Conservation (phyloP, 352 stramenopile species). For the Saprolegnia diclina region DNA sequence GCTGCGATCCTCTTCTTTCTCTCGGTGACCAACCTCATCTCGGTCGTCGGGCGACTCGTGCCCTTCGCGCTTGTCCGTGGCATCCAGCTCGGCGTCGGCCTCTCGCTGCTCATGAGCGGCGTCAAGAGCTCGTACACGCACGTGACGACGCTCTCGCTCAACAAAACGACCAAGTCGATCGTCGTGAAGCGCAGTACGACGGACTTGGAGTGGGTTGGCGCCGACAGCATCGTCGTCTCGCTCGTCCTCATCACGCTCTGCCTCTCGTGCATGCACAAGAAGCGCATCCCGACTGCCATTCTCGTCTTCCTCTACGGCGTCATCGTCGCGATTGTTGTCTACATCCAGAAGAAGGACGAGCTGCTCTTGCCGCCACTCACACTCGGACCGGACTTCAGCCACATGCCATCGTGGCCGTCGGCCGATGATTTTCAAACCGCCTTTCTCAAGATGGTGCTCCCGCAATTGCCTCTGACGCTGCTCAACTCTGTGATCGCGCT, state of each 20-base stretch:
- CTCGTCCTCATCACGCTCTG: conserved; percentile 65
- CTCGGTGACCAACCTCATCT: conserved; percentile 84
- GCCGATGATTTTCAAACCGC: conserved; percentile 52
- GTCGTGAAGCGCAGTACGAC: conserved; percentile 15
- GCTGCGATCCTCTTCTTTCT: conserved; percentile 67
- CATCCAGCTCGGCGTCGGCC: conserved; percentile 88
- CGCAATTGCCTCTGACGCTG: conserved; percentile 88
- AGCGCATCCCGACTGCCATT: conserved; percentile 54
- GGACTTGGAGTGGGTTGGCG: conserved; percentile 48
- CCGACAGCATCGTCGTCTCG: conserved; percentile 62
- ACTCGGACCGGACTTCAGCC: conserved; percentile 53
- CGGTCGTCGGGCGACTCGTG: conserved; percentile 82
- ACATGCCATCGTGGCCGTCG: conserved; percentile 45
- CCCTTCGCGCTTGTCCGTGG: conserved; percentile 86
- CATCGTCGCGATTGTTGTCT: conserved; percentile 52
- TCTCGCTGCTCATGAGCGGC: conserved; percentile 80
- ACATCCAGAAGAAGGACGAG: conserved; percentile 39
- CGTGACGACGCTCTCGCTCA: conserved; percentile 31
- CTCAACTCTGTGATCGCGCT: conserved; percentile 91
- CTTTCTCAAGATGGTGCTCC: conserved; percentile 84
- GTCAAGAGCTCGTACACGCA: conserved; percentile 64
- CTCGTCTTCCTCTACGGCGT: conserved; percentile 72
- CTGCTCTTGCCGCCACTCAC: conserved; percentile 49
- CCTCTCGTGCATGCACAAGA: conserved; percentile 57
- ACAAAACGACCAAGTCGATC: conserved; percentile 16